These are phyloP conservation scores for Globisporangium ultimum DNA, from an alignment of 352 stramenopile species.

Conservation along the genomic window DNA sequence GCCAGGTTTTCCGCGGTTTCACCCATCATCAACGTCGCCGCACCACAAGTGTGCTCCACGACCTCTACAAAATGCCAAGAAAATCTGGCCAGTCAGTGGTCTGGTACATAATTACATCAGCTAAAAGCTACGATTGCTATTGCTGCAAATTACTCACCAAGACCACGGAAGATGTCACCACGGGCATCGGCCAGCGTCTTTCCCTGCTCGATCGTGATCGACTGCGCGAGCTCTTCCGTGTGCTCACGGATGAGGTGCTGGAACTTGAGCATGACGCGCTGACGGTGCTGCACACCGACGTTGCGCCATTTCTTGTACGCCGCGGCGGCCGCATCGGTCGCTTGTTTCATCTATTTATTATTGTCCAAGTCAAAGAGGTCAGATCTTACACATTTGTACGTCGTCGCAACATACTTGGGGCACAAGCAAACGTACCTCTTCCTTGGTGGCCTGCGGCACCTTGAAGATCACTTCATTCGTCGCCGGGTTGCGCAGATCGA, in stretches of 20 bases:
- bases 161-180: conserved; percentile 96
- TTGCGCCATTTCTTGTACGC: conserved; percentile 93
- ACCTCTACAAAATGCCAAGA: conserved; percentile 31
- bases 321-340: conserved; percentile 65
- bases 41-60: conserved; percentile 75
- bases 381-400: no score
- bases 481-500: conserved; percentile 90
- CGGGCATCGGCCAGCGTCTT: conserved; percentile 94
- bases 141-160: conserved; percentile 37
- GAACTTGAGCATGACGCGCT: conserved; percentile 96
- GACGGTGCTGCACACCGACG: conserved; percentile 91
- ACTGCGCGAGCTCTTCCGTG: conserved; percentile 92
- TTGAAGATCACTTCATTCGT: conserved; percentile 87
- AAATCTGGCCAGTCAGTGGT: neutral
- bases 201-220: conserved; percentile 92
- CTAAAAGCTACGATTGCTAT: neutral
- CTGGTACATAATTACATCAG: neutral
- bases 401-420: neutral
- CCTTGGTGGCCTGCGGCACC: conserved; percentile 84
- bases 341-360: conserved; percentile 67
- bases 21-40: conserved; percentile 89
- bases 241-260: conserved; percentile 94
- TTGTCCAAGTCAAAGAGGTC: no score
- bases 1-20: conserved; percentile 94
- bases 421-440: conserved; percentile 41